Evolutionary conservation across 371 early-diverging fungal species (phyloP), one percentile per base, ranked within the genome.

Genomic region (Zychaea mexicana): DNA sequence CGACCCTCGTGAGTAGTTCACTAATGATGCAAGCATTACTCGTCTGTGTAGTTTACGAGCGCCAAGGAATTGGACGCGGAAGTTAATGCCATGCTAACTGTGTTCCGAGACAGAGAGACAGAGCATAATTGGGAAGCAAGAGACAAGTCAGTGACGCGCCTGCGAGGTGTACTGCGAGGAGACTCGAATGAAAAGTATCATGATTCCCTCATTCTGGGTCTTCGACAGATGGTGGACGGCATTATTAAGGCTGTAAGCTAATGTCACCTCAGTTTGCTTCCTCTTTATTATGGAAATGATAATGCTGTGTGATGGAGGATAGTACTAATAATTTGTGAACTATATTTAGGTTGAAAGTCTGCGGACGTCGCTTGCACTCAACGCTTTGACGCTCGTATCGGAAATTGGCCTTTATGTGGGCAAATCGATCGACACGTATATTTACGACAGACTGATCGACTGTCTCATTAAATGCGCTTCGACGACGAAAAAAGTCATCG

Each of bases 171-270:
- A 65, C 22, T 80, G 57, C 71, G 77, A 61, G 81, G 81, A 24
- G 75, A 78, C 66, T 70, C 79, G 12, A 53, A 64, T 19, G 76
- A 81, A 45, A 63, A 71, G 19, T 78, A 73, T 58, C 67, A 64
- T 21, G 79, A 81, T 39, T 64, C 64, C 4, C 30, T 81, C 9
- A 53, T 73, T 12, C 62, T 61, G 6, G 68, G 68, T 39, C 67
- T 81, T 45, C 73, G 67, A 22, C 75, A 69, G 49, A 68, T 77
- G 77, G 72, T 78, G 26, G 82, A 81, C 63, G 79, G 79, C 60
- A 77, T 81, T 38, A 54, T 77, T 9, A 81, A 81, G 56, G 77
- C 75, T 17, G 82, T 81, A 68, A 73, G 70, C n/a, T 42, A 42
- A 42, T 42, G 13, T 12, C n/a, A 12, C n/a, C n/a, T 42, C 15